These are phyloP conservation scores for Leucaena leucocephala DNA, from an alignment of 306 rosid genomes.

Conservation along the genomic window DNA sequence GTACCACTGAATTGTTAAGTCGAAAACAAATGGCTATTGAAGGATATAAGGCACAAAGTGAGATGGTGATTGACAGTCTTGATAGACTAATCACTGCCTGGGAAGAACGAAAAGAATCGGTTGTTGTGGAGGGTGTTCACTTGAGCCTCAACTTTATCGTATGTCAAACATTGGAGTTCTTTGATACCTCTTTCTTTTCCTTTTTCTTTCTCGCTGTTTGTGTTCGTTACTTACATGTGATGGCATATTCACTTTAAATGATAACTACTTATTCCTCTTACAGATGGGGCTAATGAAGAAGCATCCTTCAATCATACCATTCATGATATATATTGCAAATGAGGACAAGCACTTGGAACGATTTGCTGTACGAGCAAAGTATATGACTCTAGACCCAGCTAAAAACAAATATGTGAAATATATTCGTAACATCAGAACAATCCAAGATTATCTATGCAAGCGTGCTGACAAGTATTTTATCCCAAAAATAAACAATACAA, in stretches of 20 bases:
- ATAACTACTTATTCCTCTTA: constrained; percentile 18
- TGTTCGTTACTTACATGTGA: neutral
- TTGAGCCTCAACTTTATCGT: constrained; percentile 89
- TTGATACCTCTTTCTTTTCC: neutral
- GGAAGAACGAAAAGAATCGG: constrained; percentile 88
- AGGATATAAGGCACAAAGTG: constrained; percentile 90
- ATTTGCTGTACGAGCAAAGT: constrained; percentile 88
- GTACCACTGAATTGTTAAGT: constrained; percentile 55
- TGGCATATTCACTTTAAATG: neutral
- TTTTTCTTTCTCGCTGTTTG: neutral
- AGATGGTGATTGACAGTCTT: constrained; percentile 93
- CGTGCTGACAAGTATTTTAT: constrained; percentile 89
- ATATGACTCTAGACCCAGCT: constrained; percentile 85
- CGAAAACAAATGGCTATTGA: constrained; percentile 81
- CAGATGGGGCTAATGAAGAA: constrained; percentile 94
- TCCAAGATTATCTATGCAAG: constrained; percentile 83
- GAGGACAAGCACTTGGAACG: constrained; percentile 89
- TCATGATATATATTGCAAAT: constrained; percentile 78
- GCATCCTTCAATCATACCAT: constrained; percentile 84
- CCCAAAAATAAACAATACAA: constrained; percentile 85
- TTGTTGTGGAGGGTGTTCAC: constrained; percentile 89
- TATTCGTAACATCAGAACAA: constrained; percentile 79
- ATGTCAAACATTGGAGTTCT: constrained; percentile 17
- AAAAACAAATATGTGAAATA: constrained; percentile 84
- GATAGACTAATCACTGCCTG: constrained; percentile 82